A percentile compares a stretch with the other conserved stretches of the same genome.
Evolutionary conservation across 139 green algal genomes (phyloP).

Genomic region (Coelastrella sp.): DNA sequence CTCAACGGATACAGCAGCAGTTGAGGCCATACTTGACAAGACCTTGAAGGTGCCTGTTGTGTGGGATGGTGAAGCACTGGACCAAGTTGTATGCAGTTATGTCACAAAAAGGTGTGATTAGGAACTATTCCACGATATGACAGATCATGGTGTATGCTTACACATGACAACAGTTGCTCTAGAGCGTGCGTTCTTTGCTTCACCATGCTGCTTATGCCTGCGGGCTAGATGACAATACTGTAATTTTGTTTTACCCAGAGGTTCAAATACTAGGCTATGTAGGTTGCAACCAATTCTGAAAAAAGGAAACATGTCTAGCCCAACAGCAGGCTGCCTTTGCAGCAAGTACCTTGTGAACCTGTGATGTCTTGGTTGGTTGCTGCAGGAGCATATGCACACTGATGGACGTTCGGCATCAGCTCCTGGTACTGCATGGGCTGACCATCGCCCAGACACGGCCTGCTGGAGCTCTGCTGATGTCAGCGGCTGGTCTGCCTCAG

Average conservation of each 20-base stretch:
- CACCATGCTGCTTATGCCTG: no score
- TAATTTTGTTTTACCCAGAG: no score
- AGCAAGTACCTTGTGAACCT: no score
- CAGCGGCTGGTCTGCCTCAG: not conserved
- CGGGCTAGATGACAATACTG: no score
- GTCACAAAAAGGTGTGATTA: not conserved
- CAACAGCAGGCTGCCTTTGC: no score
- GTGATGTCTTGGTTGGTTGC: not conserved
- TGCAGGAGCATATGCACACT: not conserved
- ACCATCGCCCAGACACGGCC: not conserved
- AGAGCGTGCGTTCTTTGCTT: no score
- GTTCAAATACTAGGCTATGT: no score
- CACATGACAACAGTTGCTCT: no score
- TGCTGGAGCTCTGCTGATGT: not conserved
- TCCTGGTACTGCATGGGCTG: slow-evolving; percentile 5
- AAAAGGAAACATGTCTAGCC: no score
- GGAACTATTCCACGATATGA: not conserved
- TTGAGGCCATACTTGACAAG: not conserved
- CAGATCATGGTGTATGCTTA: no score
- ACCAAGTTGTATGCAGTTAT: not conserved
- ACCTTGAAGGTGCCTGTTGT: not conserved
- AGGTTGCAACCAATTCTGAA: no score
- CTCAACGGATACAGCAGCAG: not conserved
- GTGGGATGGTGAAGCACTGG: slow-evolving; percentile 12
- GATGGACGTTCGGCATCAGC: slow-evolving; percentile 1